A percentile compares a stretch with the other conserved stretches of the same genome.
Evolutionary conservation across 495 filamentous ascomycete species (phyloP).

Genomic region (Penicillium lagena): DNA sequence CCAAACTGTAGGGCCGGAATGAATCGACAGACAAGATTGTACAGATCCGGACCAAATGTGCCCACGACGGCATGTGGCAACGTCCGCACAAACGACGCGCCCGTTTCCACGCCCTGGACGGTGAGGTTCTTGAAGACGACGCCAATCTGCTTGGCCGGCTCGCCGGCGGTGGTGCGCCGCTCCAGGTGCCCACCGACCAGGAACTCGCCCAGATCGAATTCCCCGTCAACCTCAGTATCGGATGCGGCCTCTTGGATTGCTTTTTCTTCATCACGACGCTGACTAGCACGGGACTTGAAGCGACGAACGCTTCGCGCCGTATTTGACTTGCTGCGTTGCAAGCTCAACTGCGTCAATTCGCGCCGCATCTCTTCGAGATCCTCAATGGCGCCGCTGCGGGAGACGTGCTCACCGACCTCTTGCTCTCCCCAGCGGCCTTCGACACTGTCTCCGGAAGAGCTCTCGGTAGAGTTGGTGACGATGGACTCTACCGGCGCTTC

Average conservation of each 20-base stretch:
- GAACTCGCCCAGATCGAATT: conserved; percentile 68
- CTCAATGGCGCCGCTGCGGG: conserved; percentile 58
- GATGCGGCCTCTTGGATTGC: conserved; percentile 14
- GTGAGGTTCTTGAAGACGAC: conserved; percentile 76
- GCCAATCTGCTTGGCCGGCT: conserved; percentile 76
- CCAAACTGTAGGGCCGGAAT: conserved; percentile 56
- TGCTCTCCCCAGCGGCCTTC: conserved; percentile 74
- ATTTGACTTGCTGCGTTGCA: conserved; percentile 37
- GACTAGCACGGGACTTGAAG: conserved; percentile 20
- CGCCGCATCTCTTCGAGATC: conserved; percentile 63
- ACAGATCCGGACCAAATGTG: conserved; percentile 80
- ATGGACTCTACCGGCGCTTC: conserved; percentile 7
- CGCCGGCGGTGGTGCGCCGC: conserved; percentile 58
- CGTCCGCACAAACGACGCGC: conserved; percentile 63
- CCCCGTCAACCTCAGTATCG: conserved; percentile 35
- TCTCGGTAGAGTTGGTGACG: conserved; percentile 10
- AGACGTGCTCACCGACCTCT: conserved; percentile 57
- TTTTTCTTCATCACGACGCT: conserved; percentile 31
- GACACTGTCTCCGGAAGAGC: conserved; percentile 12
- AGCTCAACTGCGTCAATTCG: conserved; percentile 55
- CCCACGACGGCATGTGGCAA: conserved; percentile 74
- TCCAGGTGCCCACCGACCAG: conserved; percentile 77
- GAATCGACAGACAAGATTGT: conserved; percentile 56
- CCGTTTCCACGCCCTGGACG: conserved; percentile 65
- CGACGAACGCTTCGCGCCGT: conserved; percentile 17